A percentile compares a stretch with the other conserved stretches of the same genome.
Evolutionary conservation across 2,329 filamentous ascomycete genomes (phyloP).

Genomic region (Neofusicoccum ribis): DNA sequence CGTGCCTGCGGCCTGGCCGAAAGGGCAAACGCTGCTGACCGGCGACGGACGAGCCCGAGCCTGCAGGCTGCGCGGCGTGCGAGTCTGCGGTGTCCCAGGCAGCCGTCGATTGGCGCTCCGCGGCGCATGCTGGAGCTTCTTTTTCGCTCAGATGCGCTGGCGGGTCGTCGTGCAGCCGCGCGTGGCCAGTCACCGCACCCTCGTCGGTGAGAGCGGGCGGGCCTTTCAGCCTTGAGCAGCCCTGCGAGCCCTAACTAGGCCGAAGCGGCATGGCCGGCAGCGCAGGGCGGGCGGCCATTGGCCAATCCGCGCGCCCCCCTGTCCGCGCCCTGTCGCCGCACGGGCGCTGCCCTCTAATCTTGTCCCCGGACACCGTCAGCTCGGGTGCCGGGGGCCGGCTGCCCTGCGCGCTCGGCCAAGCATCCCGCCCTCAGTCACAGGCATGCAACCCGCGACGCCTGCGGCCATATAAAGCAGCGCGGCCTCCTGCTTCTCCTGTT

Average conservation of each 20-base stretch:
- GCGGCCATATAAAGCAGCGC: background rate
- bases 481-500: background rate
- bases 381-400: background rate
- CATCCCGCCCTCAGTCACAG: background rate
- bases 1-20: conserved; percentile 1
- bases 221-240: background rate
- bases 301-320: background rate
- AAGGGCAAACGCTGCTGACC: conserved; percentile 1
- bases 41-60: background rate
- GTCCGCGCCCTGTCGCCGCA: background rate
- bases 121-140: background rate
- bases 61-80: background rate
- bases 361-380: conserved; percentile 7
- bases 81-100: background rate
- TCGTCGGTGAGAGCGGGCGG: background rate
- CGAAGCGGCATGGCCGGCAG: background rate
- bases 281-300: background rate
- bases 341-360: background rate
- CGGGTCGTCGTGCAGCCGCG: background rate
- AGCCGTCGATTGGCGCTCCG: conserved; percentile 11
- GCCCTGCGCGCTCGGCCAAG: conserved; percentile 2
- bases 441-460: too few relatives aligned
- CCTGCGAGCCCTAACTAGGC: background rate
- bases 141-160: conserved; percentile 14
- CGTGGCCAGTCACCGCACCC: conserved; percentile 4